Base-by-base conservation (phyloP, 2,329 filamentous ascomycete genomes). In the Cercospora citrullina region DNA sequence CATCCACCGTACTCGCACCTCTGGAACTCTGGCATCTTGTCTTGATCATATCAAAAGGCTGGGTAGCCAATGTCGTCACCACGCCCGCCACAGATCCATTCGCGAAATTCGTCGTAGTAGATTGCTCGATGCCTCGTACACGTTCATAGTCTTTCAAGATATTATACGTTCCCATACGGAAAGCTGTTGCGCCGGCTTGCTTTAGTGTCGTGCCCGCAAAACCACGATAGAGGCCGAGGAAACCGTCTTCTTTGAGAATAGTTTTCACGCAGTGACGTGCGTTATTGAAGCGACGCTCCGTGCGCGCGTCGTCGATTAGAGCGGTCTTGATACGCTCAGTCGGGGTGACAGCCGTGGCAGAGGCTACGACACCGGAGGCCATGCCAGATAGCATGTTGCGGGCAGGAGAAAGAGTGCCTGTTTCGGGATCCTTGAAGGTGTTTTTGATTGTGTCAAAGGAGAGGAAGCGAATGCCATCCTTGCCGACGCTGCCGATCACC, bases 281-380 rank as follows among this genome's bases (percentile, higher is more conserved):
- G 4, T 81, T 82, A 1, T 78, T 79, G 75, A 87, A 89, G 18
- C 83, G 79, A 42, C 79, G 81, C 36, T 83, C 79, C 0, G 73
- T 76, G 53, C 86, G 78, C 7, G 86, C 87, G 73, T 89, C 87
- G 75, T 89, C 87, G 68, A 90, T 89, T 6, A 90, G 75, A 0
- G 88, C 88, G 1, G 89, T 91, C 76, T 91, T 91, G 74, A 91
- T 86, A 16, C 89, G 82, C 73, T 91, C 89, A 0, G 87, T 89
- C 0, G 89, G 89, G 2, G 89, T 91, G 0, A 91, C 89, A 1
- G 87, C 88, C n/a, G 86, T 83, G 0, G 89, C 81, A 64, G 84
- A 87, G 18, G 89, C 88, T 0, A 89, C 83, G 0, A 87, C 83
- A 0, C 89, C 89, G 0, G 87, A 86, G 1, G 82, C 79, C 87